These are phyloP conservation scores for Ophiostoma pallidulum DNA, from an alignment of 2,329 filamentous ascomycete species.

Conservation along the genomic window DNA sequence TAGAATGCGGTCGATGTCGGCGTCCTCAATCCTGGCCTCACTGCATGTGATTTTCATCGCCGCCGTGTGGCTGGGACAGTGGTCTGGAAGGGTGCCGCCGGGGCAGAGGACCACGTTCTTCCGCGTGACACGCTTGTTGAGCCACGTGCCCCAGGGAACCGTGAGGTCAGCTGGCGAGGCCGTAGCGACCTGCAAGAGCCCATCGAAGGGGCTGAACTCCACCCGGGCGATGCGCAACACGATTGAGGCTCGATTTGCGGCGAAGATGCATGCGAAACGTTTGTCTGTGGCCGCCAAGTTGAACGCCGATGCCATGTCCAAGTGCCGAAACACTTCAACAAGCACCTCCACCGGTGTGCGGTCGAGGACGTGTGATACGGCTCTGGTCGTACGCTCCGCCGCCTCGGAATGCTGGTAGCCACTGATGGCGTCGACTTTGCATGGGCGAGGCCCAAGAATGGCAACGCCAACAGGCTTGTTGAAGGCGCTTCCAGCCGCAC, in stretches of 20 bases:
- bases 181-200: constrained; percentile 38
- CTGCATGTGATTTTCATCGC: constrained; percentile 6
- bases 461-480: not conserved
- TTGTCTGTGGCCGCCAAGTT: constrained; percentile 30
- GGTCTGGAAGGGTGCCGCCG: constrained; percentile 11
- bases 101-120: constrained; percentile 20
- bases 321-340: constrained; percentile 36
- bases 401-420: not conserved
- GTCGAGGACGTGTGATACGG: constrained; percentile 22
- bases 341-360: constrained; percentile 36
- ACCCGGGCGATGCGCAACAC: constrained; percentile 32
- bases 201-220: constrained; percentile 36
- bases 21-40: constrained; percentile 16
- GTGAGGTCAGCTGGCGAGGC: constrained; percentile 30
- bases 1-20: constrained; percentile 24
- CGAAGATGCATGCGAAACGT: constrained; percentile 32
- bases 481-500: not conserved
- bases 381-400: not conserved
- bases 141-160: constrained; percentile 26
- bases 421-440: not conserved
- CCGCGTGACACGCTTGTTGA: constrained; percentile 31
- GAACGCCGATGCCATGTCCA: constrained; percentile 33
- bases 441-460: not conserved
- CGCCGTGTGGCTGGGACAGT: not conserved
- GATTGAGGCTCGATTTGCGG: constrained; percentile 31